Base-by-base conservation (phyloP, 345 rosid species). In the Gynandropsis gynandra region DNA sequence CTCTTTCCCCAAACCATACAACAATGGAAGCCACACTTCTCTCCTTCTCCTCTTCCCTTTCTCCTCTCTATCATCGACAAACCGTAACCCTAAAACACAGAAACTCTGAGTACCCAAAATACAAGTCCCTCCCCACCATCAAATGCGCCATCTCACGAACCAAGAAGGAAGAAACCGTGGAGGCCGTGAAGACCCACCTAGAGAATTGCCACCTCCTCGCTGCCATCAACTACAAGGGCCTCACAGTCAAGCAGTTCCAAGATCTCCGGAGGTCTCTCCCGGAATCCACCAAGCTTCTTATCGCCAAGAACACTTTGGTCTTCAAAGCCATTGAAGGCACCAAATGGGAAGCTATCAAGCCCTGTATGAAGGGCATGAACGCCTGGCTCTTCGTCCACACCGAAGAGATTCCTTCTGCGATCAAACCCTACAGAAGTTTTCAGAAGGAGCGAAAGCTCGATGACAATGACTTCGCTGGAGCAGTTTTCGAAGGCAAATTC, bases 281-380 rank as follows among this genome's bases (percentile, higher is more conserved):
- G 0, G 92, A 80, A 38, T 61, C 72, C 42, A 65, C 64, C 32
- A 84, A 67, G 69, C 80, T 87, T 4, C 16, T 87, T 4, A 87
- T 90, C 0, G 98, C 96, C 1, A 87, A 90, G 64, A 90, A 90
- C 80, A 84, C 87, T 8, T 55, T 90, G 4, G 95, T 90, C 9
- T 69, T 47, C 58, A 90, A 90, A 57, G 96, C 98, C 33, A 66
- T 90, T 13, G 95, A 87, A 53, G 96, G 95, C 29, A 90, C 98
- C 4, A 73, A 65, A 4, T 87, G 89, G 87, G 89, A 82, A 29
- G 83, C 76, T 15, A 65, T 90, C 51, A 77, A 82, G 67, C 95
- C 98, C 1, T 90, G 96, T 58, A 90, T 90, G 98, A 84, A 64
- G 43, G 98, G 98, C 7, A 92, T 87, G 98, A 87, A 87, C 39